Percentiles rank a stretch among this genome's conserved stretches.
Evolutionary conservation across 1,284 basidiomycete genomes (phyloP).

Genomic region (Ustilago sp.): DNA sequence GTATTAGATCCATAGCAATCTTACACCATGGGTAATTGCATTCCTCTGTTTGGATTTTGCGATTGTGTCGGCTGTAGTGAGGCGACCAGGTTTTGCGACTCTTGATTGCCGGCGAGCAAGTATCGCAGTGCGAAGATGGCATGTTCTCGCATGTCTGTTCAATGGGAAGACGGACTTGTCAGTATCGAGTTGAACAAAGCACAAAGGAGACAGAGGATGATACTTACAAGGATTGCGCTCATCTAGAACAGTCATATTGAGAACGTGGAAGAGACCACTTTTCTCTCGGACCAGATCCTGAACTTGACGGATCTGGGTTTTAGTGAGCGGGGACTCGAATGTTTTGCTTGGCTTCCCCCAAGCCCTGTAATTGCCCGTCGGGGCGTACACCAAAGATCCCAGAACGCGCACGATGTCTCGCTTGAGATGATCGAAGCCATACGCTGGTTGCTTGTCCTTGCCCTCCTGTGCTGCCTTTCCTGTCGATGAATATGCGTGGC

Average conservation of each 20-base stretch:
- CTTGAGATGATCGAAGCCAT: conserved; percentile 57
- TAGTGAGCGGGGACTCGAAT: conserved; percentile 5
- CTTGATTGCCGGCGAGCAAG: conserved; percentile 55
- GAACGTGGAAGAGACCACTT: conserved; percentile 61
- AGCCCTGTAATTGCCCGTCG: not conserved
- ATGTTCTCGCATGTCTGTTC: conserved; percentile 64
- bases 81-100: conserved; percentile 55
- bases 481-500: conserved; percentile 52
- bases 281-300: conserved; percentile 58
- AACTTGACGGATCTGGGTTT: conserved; percentile 38
- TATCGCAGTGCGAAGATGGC: conserved; percentile 65
- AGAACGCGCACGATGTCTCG: conserved; percentile 59
- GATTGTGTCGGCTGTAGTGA: conserved; percentile 43
- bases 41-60: conserved; percentile 5
- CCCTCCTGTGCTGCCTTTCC: conserved; percentile 27
- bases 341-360: not conserved
- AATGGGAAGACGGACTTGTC: not conserved
- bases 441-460: conserved; percentile 17
- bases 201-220: not conserved
- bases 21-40: conserved; percentile 32
- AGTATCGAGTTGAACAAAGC: not conserved
- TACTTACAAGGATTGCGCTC: conserved; percentile 61
- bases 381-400: conserved; percentile 45
- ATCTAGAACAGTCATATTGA: conserved; percentile 64
- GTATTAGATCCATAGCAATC: not conserved